These are phyloP conservation scores for Phycomyces nitens DNA, from an alignment of 192 early-diverging fungal species.

Conservation along the genomic window DNA sequence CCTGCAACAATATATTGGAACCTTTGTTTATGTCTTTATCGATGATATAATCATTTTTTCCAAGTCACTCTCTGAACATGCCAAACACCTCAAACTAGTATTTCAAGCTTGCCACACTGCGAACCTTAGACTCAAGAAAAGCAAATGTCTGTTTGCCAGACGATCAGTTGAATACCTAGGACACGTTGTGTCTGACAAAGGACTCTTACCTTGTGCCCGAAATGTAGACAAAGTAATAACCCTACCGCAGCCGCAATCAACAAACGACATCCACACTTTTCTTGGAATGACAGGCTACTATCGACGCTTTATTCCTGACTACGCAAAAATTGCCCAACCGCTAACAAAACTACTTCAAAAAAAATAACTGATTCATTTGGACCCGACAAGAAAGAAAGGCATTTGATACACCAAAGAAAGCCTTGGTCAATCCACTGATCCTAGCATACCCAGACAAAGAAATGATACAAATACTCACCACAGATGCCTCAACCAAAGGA, in stretches of 20 bases:
- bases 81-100: constrained; percentile 10
- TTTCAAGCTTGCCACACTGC: constrained; percentile 9
- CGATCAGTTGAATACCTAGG: constrained; percentile 3
- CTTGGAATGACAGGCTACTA: constrained; percentile 38
- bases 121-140: constrained; percentile 2
- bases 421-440: background rate
- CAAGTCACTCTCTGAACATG: constrained; percentile 16
- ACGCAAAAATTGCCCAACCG: constrained; percentile 22
- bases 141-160: constrained; percentile 1
- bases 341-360: constrained; percentile 26
- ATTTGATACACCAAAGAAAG: background rate
- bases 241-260: constrained; percentile 23
- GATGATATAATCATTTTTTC: constrained; percentile 42
- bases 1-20: background rate
- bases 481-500: background rate
- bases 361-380: constrained; percentile 23
- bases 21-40: constrained; percentile 21
- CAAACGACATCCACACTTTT: constrained; percentile 23
- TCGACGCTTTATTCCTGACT: constrained; percentile 31
- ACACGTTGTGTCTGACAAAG: background rate
- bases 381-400: background rate
- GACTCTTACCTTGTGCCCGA: background rate
- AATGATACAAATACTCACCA: background rate
- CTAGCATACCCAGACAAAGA: background rate
- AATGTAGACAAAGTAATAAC: background rate